Evolutionary conservation across 116 monocot species (phyloP).

Genomic region (Trichopus zeylanicus): DNA sequence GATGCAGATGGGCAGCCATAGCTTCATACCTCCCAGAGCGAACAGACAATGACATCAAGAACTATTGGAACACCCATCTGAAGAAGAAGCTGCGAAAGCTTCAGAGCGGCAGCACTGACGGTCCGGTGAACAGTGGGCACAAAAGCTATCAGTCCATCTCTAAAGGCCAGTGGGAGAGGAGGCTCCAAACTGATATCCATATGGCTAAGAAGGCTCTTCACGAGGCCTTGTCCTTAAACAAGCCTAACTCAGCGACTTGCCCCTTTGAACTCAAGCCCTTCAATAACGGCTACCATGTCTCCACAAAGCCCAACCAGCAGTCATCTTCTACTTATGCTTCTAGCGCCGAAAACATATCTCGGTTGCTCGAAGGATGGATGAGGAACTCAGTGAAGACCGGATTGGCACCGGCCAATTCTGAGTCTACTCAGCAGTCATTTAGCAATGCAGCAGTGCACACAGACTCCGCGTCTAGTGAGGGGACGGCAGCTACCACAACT

Average conservation of each 20-base stretch:
- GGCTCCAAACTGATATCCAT: slow-evolving; percentile 75
- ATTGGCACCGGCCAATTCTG: neutral
- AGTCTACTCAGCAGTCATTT: too few species aligned
- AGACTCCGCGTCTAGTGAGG: neutral
- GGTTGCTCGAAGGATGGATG: slow-evolving; percentile 54
- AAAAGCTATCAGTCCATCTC: slow-evolving; percentile 18
- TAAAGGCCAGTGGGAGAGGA: slow-evolving; percentile 88
- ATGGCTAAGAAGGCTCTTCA: slow-evolving; percentile 59
- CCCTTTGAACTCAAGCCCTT: slow-evolving; percentile 21
- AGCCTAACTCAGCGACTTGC: neutral
- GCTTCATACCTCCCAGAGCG: slow-evolving; percentile 75
- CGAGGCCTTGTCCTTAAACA: slow-evolving; percentile 40
- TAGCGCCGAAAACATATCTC: slow-evolving; percentile 59
- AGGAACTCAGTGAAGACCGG: too few species aligned
- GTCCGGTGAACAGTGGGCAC: neutral
- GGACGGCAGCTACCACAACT: neutral
- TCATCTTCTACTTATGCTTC: slow-evolving; percentile 17
- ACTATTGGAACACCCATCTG: slow-evolving; percentile 85
- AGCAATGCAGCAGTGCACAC: neutral
- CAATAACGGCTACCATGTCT: slow-evolving; percentile 16
- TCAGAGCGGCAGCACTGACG: neutral
- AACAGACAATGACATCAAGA: slow-evolving; percentile 90
- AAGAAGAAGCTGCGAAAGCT: slow-evolving; percentile 55
- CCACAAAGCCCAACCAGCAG: slow-evolving; percentile 21
- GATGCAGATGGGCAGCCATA: slow-evolving; percentile 73